These are phyloP conservation scores for Plasmodium inui DNA, from an alignment of 169 alveolate species.

Conservation along the genomic window DNA sequence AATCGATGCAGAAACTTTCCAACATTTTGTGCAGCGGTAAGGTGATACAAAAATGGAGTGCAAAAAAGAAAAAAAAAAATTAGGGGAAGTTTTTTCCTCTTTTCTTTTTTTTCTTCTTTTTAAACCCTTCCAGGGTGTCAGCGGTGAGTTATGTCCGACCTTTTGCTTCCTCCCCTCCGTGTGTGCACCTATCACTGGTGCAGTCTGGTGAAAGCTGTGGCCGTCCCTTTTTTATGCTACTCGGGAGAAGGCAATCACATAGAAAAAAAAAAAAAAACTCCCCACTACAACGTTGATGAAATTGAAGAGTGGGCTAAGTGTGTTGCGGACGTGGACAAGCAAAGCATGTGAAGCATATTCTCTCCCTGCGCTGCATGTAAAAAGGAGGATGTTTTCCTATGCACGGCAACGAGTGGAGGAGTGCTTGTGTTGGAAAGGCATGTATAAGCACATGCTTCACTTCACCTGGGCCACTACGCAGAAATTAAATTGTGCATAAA, in stretches of 20 bases:
- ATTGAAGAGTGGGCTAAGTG: background rate
- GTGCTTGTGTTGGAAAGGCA: background rate
- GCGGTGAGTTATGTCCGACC: background rate
- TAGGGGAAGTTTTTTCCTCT: background rate
- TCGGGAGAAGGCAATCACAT: background rate
- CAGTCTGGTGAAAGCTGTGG: background rate
- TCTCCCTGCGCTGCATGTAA: background rate
- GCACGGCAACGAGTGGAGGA: background rate
- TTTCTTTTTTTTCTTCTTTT: background rate
- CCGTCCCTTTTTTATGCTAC: background rate
- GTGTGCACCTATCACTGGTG: background rate
- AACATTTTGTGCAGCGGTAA: conserved; percentile 1
- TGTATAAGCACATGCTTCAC: background rate
- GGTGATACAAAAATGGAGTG: background rate
- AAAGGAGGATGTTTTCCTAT: background rate
- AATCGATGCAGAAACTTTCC: conserved; percentile 36
- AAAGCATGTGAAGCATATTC: background rate
- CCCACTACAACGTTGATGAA: background rate
- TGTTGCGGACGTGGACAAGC: background rate
- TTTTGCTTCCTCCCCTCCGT: background rate
- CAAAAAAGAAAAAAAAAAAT: background rate
- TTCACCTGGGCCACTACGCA: background rate
- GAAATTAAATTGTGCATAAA: background rate
- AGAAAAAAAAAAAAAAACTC: background rate
- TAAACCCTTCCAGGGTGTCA: background rate